Evolutionary conservation across 2,329 filamentous ascomycete genomes (phyloP), one percentile per base, ranked within the genome.

Genomic region (Epichloe typhina): DNA sequence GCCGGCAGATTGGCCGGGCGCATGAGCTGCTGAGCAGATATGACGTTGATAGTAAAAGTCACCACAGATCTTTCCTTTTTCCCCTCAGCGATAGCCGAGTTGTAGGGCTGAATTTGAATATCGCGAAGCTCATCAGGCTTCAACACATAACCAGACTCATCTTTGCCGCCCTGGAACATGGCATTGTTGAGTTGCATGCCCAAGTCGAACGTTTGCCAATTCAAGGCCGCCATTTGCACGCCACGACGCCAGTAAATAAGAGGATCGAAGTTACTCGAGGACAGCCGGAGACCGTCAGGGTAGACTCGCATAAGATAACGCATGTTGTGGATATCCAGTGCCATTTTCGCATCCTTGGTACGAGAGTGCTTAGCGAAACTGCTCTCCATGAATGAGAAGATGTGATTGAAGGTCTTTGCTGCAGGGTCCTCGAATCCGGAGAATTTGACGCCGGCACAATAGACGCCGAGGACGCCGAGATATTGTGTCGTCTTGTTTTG

Each of bases 131-230:
- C 87, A 37, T 83, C 79, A 19, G 93, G 91, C 71, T 98, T 98
- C 49, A 96, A 77, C 13, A 97, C 89, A 61, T 97, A 98, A 43
- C 93, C 93, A 3, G 86, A 87, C 51, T 82, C 80, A 68, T 96
- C 93, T 12, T 79, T 83, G 42, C 88, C 88, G 52, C 88, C 87
- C 45, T 89, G 86, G 64, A 96, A 98, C 93, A 98, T 97, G 61
- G 93, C 93, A 58, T 93, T 86, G 64, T 97, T 97, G 66, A 97
- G 77, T 64, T 97, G 91, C 79, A 96, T 93, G 44, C 90, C 88
- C 17, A 94, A 76, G 63, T 97, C 93, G 62, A 94, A 96, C 0
- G 90, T 97, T 69, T 98, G 93, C 91, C 93, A 97, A 69, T 98
- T 98, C 55, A 97, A 75, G 0, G 93, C 93, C 13, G 86, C 89